Percentiles rank a stretch among this genome's conserved stretches.
These are phyloP conservation scores for Inonotus hispidus DNA, from an alignment of 1,284 basidiomycete species.

Conservation along the genomic window DNA sequence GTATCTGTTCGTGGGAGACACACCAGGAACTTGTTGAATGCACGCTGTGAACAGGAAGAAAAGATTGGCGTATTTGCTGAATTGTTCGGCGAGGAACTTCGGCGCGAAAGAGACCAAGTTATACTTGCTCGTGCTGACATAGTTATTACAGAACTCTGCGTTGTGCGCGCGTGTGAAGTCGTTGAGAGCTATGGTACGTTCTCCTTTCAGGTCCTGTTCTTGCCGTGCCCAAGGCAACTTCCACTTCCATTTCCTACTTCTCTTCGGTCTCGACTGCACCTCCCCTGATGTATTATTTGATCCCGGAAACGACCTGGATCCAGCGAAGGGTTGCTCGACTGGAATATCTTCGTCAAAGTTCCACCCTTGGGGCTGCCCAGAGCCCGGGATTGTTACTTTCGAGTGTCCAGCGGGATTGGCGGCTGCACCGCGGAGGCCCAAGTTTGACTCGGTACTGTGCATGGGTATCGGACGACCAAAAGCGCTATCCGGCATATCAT, in stretches of 20 bases:
- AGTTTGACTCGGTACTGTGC: conserved; percentile 66
- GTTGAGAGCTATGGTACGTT: conserved; percentile 74
- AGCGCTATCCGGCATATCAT: conserved; percentile 58
- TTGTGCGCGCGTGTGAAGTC: conserved; percentile 51
- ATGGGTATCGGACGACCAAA: conserved; percentile 53
- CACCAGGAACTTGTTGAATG: conserved; percentile 97
- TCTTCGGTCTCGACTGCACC: conserved; percentile 24
- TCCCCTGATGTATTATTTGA: conserved; percentile 20
- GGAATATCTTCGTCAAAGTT: conserved; percentile 60
- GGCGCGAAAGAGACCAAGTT: conserved; percentile 85
- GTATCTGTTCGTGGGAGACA: conserved; percentile 93
- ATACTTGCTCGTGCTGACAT: conserved; percentile 95
- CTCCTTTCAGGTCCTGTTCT: conserved; percentile 48
- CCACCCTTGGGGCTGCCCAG: conserved; percentile 59
- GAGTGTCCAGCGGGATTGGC: conserved; percentile 59
- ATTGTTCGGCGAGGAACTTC: conserved; percentile 95
- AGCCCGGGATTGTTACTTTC: conserved; percentile 35
- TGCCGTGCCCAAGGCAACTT: conserved; percentile 77
- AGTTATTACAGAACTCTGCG: conserved; percentile 72
- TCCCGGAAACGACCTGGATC: conserved; percentile 39
- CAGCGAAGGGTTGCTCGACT: conserved; percentile 38
- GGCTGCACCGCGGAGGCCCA: conserved; percentile 52
- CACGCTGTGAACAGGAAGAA: conserved; percentile 99
- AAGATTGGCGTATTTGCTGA: conserved; percentile 97
- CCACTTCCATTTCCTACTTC: conserved; percentile 54